Evolutionary conservation across 2,329 filamentous ascomycete genomes (phyloP).

Genomic region (Xylariales sp.): DNA sequence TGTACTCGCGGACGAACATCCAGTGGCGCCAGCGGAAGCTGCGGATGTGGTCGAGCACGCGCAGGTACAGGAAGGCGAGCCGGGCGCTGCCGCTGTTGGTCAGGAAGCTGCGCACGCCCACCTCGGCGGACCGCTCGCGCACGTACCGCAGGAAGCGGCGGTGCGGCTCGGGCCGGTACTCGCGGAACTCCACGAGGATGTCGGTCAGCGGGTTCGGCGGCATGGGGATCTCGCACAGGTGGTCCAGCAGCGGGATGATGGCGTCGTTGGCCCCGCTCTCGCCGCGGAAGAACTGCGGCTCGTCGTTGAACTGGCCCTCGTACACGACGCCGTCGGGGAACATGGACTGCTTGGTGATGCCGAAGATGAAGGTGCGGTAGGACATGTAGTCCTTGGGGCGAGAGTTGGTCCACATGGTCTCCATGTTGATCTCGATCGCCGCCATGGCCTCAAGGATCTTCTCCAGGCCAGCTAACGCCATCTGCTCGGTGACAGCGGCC

Average conservation of each 20-base stretch:
- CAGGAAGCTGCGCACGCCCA: conserved; percentile 52
- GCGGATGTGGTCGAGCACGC: conserved; percentile 68
- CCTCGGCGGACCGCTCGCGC: conserved; percentile 38
- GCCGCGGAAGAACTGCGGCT: conserved; percentile 79
- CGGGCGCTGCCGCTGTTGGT: conserved; percentile 18
- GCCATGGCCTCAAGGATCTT: conserved; percentile 59
- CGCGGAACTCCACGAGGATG: conserved; percentile 83
- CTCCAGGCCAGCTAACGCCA: conserved; percentile 54
- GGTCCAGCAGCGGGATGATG: conserved; percentile 89
- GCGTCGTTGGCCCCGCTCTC: conserved; percentile 93
- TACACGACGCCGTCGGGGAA: conserved; percentile 90
- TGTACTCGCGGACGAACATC: conserved; percentile 83
- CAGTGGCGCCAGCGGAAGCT: conserved; percentile 83
- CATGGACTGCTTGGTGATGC: conserved; percentile 90
- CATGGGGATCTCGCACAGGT: conserved; percentile 82
- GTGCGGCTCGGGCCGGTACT: conserved; percentile 86
- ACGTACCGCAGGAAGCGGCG: conserved; percentile 78
- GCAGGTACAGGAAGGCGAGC: conserved; percentile 48
- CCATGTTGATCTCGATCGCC: conserved; percentile 76
- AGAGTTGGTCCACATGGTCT: conserved; percentile 87
- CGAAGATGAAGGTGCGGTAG: conserved; percentile 96
- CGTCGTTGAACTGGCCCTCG: conserved; percentile 67
- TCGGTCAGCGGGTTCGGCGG: conserved; percentile 83
- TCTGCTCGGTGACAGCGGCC: no score
- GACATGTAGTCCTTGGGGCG: conserved; percentile 79